Evolutionary conservation across 306 rosid species (phyloP).

Genomic region (Sicyos baderoa): DNA sequence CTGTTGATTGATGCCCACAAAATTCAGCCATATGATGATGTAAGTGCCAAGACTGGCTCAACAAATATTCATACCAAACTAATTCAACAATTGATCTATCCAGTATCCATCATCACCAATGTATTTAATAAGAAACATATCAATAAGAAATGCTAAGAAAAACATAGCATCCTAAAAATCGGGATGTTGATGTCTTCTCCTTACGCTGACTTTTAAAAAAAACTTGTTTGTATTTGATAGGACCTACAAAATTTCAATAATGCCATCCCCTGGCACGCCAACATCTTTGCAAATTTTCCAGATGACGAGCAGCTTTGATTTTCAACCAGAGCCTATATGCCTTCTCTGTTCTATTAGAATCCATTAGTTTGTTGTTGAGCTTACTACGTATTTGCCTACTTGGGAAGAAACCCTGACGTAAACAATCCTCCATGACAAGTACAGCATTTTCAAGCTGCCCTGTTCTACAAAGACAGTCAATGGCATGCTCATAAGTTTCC

Average conservation of each 20-base stretch:
- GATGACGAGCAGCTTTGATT: conserved; percentile 55
- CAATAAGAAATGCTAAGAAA: too few species aligned
- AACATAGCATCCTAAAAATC: too few species aligned
- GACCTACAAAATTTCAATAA: conserved; percentile 34
- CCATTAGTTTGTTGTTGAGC: conserved; percentile 54
- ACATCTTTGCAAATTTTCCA: conserved; percentile 46
- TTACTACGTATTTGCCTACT: conserved; percentile 69
- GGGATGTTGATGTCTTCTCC: too few species aligned
- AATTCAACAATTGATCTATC: too few species aligned
- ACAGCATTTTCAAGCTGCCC: conserved; percentile 86
- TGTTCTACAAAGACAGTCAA: conserved; percentile 60
- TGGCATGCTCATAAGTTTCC: conserved; percentile 67
- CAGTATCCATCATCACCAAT: too few species aligned
- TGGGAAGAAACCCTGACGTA: conserved; percentile 64
- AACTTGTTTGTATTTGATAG: neutral
- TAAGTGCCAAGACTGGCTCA: too few species aligned
- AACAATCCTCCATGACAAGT: conserved; percentile 84
- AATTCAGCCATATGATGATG: too few species aligned
- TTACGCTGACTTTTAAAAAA: too few species aligned
- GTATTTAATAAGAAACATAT: too few species aligned
- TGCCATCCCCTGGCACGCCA: conserved; percentile 94
- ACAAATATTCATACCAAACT: too few species aligned
- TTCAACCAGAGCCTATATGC: conserved; percentile 66
- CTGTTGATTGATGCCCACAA: too few species aligned
- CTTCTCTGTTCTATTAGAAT: conserved; percentile 42